Evolutionary conservation across 2,329 filamentous ascomycete genomes (phyloP).

Genomic region (Sclerotinia glacialis): DNA sequence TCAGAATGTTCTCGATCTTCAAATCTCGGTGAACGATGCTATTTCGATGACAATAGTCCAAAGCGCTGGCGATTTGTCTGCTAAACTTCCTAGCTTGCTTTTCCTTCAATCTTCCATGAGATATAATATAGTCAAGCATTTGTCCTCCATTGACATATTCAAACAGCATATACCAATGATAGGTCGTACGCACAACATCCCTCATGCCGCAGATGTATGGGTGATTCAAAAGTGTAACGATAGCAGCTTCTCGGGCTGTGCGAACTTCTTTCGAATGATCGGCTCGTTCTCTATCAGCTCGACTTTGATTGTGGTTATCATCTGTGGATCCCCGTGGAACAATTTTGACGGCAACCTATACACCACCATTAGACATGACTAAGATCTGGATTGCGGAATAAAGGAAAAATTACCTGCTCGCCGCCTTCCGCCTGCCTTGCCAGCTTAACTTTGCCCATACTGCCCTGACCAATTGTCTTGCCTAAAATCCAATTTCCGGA

Average conservation of each 20-base stretch:
- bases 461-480: slow-evolving; percentile 95
- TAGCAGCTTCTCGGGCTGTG: slow-evolving; percentile 91
- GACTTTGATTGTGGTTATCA: slow-evolving; percentile 63
- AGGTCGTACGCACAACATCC: slow-evolving; percentile 91
- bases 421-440: slow-evolving; percentile 85
- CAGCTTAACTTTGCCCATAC: slow-evolving; percentile 98
- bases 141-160: slow-evolving; percentile 98
- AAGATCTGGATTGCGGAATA: not conserved
- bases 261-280: slow-evolving; percentile 96
- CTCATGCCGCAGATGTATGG: slow-evolving; percentile 95
- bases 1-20: slow-evolving; percentile 99
- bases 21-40: slow-evolving; percentile 96
- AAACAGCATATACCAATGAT: slow-evolving; percentile 99
- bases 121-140: slow-evolving; percentile 99
- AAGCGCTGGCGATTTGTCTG: slow-evolving; percentile 90
- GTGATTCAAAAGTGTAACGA: slow-evolving; percentile 89
- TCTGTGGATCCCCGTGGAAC: slow-evolving; percentile 88
- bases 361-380: slow-evolving; percentile 28
- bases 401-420: slow-evolving; percentile 67
- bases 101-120: slow-evolving; percentile 94
- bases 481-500: slow-evolving; percentile 93
- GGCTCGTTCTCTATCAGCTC: slow-evolving; percentile 77
- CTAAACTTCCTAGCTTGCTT: slow-evolving; percentile 98
- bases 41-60: slow-evolving; percentile 97
- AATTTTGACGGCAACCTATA: slow-evolving; percentile 91